Base-by-base conservation (phyloP, 345 rosid genomes). In the Nasturtium officinale region DNA sequence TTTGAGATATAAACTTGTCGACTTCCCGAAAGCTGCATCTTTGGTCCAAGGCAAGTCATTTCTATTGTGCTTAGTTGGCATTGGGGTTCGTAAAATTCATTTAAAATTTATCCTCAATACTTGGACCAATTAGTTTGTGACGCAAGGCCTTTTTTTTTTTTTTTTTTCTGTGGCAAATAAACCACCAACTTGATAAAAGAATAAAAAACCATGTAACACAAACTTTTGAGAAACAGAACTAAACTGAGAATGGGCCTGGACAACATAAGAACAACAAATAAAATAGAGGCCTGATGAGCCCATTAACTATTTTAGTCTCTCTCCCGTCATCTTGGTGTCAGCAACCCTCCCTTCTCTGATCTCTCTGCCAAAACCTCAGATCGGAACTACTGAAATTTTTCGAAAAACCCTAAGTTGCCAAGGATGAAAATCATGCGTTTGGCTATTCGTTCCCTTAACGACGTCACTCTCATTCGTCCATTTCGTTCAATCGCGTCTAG, bases 391-490 rank as follows among this genome's bases (percentile, higher is more conserved):
- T 33, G 57, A 29, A 23, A 23, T 23, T n/a, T n/a, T 15, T 20
- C 54, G 50, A 6, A 54, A 76, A 77, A 71, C 76, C 80, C 80
- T 65, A 64, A 58, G 16, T 2, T 5, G 0, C 12, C 6, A 57
- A 51, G 9, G 59, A 84, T 84, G 88, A 83, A 55, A 61, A 68
- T 82, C 47, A 61, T 35, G 4, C 79, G 70, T 8, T 66, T 72
- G 28, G 81, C 77, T 20, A 28, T 55, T 65, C 81, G 84, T 1
- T 72, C 82, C 10, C 28, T 83, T 1, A 66, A 18, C 30, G 64
- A 63, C 70, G 66, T 63, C 13, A 9, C 80, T 61, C 52, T 61
- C 13, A 65, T 46, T 30, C 58, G 51, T 29, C 32, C 62, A 11
- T 65, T 46, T 30, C 58, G 51, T 29, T 28, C 62, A 11, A 9